phyloP scores from a whole-genome alignment of 345 rosid genomes.

The Schrenkiella parvula region DNA sequence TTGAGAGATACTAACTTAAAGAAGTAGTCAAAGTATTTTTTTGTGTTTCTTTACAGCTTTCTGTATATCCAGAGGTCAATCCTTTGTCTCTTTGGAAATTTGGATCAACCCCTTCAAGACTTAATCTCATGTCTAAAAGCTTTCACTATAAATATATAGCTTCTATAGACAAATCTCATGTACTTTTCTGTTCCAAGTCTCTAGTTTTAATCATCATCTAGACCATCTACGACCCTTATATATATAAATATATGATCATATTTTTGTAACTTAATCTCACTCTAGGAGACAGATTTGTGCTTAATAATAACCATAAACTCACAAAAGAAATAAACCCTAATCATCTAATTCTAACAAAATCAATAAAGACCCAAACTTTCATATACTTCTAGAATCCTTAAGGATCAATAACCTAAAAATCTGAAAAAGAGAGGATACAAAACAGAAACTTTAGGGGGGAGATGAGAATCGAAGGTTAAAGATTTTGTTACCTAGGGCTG shows the following conservation, averaged over 20 bases:
- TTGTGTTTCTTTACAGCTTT: conserved; percentile 22
- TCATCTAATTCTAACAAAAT: neutral
- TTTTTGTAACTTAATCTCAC: conserved; percentile 6
- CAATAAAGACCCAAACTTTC: conserved; percentile 2
- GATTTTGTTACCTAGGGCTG: conserved; percentile 40
- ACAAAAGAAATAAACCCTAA: conserved; percentile 11
- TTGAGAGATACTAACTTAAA: conserved; percentile 24
- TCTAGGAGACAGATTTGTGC: neutral
- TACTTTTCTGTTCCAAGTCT: neutral
- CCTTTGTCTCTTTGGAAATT: conserved; percentile 20
- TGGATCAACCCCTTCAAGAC: conserved; percentile 24
- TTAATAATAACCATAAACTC: neutral
- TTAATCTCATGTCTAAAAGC: conserved; percentile 28
- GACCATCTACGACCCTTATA: neutral
- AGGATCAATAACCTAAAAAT: conserved; percentile 22
- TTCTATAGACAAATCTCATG: conserved; percentile 1
- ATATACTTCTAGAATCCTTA: neutral
- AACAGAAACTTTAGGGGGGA: neutral
- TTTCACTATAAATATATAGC: neutral
- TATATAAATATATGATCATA: conserved; percentile 9
- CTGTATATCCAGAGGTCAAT: conserved; percentile 30
- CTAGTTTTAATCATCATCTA: conserved; percentile 28
- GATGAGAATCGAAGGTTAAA: neutral
- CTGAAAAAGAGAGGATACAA: neutral
- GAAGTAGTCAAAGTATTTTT: conserved; percentile 23